Conservation (phyloP, 2,329 filamentous ascomycete species). For the Xylariomycetidae sp. region DNA sequence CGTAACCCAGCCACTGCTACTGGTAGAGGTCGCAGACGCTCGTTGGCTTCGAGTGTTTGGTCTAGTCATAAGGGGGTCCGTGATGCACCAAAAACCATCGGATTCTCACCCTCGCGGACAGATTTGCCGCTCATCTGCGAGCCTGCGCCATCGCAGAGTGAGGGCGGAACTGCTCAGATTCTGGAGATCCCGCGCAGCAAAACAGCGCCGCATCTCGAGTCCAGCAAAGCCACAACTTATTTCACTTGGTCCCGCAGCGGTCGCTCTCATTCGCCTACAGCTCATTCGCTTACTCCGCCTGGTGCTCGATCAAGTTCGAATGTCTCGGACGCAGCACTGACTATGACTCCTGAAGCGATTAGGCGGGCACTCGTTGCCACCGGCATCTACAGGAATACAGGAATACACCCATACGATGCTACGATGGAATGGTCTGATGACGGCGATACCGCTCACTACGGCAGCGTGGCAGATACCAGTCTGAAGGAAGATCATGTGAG, state of each 20-base stretch:
- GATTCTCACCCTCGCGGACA: no score
- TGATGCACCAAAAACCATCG: no score
- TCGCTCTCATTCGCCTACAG: conserved; percentile 7
- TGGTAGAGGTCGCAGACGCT: conserved; percentile 2
- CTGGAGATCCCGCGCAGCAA: background rate
- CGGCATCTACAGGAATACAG: conserved; percentile 18
- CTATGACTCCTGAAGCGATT: conserved; percentile 15
- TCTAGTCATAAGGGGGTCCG: no score
- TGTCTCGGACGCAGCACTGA: conserved; percentile 6
- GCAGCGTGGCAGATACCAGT: no score
- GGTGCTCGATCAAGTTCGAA: conserved; percentile 1
- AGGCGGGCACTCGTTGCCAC: conserved; percentile 16
- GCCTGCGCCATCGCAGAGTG: no score
- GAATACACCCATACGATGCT: conserved; percentile 13
- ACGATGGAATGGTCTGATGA: background rate
- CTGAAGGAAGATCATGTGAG: no score
- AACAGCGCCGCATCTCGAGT: conserved; percentile 3
- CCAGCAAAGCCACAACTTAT: conserved; percentile 16
- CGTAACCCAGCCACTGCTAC: conserved; percentile 3
- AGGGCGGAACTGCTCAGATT: no score
- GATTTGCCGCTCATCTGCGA: no score
- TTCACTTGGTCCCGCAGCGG: conserved; percentile 23
- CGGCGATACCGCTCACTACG: background rate
- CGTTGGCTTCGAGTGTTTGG: no score
- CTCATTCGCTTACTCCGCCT: background rate